Evolutionary conservation across 352 stramenopile genomes (phyloP).

Genomic region (Phytopythium sindhum): DNA sequence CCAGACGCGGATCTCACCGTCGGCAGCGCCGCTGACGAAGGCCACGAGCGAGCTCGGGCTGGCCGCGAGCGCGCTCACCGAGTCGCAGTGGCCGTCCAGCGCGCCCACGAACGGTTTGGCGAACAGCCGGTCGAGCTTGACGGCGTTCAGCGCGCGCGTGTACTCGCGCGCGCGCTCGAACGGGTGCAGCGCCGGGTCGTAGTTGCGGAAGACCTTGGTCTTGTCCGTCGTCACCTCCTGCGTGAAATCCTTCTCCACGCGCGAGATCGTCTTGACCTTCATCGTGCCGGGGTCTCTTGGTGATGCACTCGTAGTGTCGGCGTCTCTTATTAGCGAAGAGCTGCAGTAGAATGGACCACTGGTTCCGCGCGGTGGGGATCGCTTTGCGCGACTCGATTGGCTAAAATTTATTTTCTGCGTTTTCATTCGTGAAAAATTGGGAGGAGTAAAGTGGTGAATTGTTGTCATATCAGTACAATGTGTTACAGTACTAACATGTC

Average conservation of each 20-base stretch:
- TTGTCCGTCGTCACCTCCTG: slow-evolving; percentile 92
- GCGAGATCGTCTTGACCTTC: slow-evolving; percentile 99
- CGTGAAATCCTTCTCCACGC: slow-evolving; percentile 93
- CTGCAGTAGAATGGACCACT: not conserved
- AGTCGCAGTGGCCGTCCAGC: slow-evolving; percentile 96
- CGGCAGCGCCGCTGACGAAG: slow-evolving; percentile 86
- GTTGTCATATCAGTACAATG: too few species aligned
- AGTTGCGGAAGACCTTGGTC: slow-evolving; percentile 96
- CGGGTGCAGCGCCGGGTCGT: slow-evolving; percentile 93
- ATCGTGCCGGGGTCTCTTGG: too few species aligned
- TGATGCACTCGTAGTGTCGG: too few species aligned
- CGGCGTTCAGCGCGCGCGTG: slow-evolving; percentile 94
- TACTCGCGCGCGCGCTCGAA: slow-evolving; percentile 94
- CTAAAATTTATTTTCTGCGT: not conserved
- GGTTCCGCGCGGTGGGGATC: not conserved
- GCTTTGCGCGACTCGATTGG: not conserved
- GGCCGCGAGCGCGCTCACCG: slow-evolving; percentile 91
- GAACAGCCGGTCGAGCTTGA: slow-evolving; percentile 99
- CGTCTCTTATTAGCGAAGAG: too few species aligned
- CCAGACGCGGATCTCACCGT: slow-evolving; percentile 97
- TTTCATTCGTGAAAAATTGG: not conserved
- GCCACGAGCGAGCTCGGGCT: slow-evolving; percentile 89
- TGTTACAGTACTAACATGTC: slow-evolving; percentile 12
- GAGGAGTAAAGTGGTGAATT: too few species aligned
- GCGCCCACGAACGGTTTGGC: slow-evolving; percentile 98